These are phyloP conservation scores for Cenchrus fungigraminus DNA, from an alignment of 176 grass and related monocot species.

Conservation along the genomic window DNA sequence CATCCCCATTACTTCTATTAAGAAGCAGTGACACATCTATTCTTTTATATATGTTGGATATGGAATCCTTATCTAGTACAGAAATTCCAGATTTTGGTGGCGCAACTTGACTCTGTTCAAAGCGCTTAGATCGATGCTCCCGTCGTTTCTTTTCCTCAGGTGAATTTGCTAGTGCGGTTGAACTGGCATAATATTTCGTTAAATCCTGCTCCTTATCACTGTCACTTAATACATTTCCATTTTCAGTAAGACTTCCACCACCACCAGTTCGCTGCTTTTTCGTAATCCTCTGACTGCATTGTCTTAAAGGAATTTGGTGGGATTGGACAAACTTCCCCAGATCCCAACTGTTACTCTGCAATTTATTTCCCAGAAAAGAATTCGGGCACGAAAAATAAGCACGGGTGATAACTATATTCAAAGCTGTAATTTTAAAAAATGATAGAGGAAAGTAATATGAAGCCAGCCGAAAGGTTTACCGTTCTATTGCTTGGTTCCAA, in stretches of 20 bases:
- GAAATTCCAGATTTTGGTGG: conserved; percentile 45
- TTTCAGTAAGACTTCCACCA: conserved; percentile 48
- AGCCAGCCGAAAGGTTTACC: conserved; percentile 41
- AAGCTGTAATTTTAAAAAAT: conserved; percentile 3
- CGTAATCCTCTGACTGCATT: conserved; percentile 45
- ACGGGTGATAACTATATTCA: neutral
- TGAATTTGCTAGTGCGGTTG: conserved; percentile 63
- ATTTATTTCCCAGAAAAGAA: conserved; percentile 32
- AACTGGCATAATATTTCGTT: conserved; percentile 73
- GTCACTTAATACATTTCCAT: conserved; percentile 62
- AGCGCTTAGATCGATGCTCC: conserved; percentile 81
- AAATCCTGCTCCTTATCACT: conserved; percentile 73
- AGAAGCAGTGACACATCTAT: conserved; percentile 54
- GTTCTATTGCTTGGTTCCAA: conserved; percentile 53
- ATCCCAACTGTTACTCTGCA: conserved; percentile 62
- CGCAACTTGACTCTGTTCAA: conserved; percentile 63
- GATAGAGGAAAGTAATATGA: neutral
- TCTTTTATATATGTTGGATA: conserved; percentile 49
- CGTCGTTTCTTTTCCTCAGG: conserved; percentile 84
- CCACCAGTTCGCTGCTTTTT: conserved; percentile 56
- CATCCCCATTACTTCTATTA: conserved; percentile 57
- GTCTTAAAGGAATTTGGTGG: conserved; percentile 46
- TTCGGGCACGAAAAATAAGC: conserved; percentile 19
- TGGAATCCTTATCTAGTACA: conserved; percentile 40
- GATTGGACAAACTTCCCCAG: conserved; percentile 50